phyloP scores from a whole-genome alignment of 2,329 filamentous ascomycete genomes.

The Cladophialophora chaetospira region DNA sequence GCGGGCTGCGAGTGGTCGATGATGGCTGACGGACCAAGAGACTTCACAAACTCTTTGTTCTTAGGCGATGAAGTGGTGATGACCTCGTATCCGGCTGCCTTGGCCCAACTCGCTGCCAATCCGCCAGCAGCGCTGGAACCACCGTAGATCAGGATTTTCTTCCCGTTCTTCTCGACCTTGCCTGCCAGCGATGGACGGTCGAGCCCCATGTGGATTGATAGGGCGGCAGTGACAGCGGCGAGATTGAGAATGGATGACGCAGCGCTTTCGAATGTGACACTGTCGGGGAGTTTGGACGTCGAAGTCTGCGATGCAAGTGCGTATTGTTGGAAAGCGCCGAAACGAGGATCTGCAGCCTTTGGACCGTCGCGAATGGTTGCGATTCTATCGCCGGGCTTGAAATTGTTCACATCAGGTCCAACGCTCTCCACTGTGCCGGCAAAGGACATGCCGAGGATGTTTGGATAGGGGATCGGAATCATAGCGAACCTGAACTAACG shows the following conservation, averaged over 20 bases:
- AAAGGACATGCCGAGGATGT: constrained; percentile 26
- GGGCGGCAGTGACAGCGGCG: constrained; percentile 25
- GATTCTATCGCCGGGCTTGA: constrained; percentile 27
- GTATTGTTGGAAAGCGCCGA: constrained; percentile 32
- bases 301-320: constrained; percentile 20
- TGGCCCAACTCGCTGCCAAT: constrained; percentile 44
- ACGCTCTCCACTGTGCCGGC: constrained; percentile 24
- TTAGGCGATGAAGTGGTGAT: constrained; percentile 40
- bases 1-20: constrained; percentile 37
- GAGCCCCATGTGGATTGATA: constrained; percentile 27
- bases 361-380: constrained; percentile 17
- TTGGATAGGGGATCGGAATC: constrained; percentile 25
- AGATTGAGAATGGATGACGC: constrained; percentile 29
- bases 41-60: constrained; percentile 38
- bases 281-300: constrained; percentile 13
- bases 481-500: not conserved
- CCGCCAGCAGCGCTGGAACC: constrained; percentile 42
- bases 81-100: constrained; percentile 37
- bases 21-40: constrained; percentile 36
- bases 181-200: constrained; percentile 13
- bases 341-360: constrained; percentile 19
- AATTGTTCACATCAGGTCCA: constrained; percentile 15
- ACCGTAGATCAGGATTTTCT: constrained; percentile 43
- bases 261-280: constrained; percentile 16
- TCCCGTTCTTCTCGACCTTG: constrained; percentile 12